Evolutionary conservation across 148 eudicot species (phyloP), one percentile per base, ranked within the genome.

Genomic region (Silene uniflora): DNA sequence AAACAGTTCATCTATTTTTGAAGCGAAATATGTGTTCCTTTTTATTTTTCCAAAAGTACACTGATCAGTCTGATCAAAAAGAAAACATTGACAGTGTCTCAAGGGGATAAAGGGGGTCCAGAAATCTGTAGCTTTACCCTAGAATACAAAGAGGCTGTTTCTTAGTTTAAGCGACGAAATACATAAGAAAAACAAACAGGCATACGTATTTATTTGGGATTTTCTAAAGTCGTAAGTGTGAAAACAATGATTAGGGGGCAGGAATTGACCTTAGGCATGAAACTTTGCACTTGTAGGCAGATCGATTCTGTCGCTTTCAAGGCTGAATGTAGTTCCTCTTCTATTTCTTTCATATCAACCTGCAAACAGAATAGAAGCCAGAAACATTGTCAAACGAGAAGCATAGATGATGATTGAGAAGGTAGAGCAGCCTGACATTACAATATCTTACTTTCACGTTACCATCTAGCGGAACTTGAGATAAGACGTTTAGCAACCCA

Each of bases 401-500:
- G 70, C 74, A 12, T 14, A 19, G 19, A 59, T 44, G 18, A 46
- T 19, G 24, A 42, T 44, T 73, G 23, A 79, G 59, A 74, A 61
- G 7, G 55, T 58, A 62, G 3, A 39, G 56, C 32, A 54, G 10
- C 18, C 35, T 29, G 24, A 12, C 22, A 25, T 21, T 6, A 23
- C 10, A 0, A 23, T 55, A 78, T 73, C 83, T 84, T 75, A 92
- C 98, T 88, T 78, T 87, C 44, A 91, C 85, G 47, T 88, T 88
- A 27, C 85, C 92, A 77, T 75, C 77, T 18, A 89, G 74, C 27
- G 98, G 97, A 82, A 93, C 86, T 76, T 87, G 90, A 54, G 88
- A 81, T 9, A 88, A 85, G 76, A 85, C 86, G 64, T 83, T 83
- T 64, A 80, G 76, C 79, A 93, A 85, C 60, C 93, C 86, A 60